Conservation (phyloP, 179 eudicot genomes). For the Gypsophila paniculata region DNA sequence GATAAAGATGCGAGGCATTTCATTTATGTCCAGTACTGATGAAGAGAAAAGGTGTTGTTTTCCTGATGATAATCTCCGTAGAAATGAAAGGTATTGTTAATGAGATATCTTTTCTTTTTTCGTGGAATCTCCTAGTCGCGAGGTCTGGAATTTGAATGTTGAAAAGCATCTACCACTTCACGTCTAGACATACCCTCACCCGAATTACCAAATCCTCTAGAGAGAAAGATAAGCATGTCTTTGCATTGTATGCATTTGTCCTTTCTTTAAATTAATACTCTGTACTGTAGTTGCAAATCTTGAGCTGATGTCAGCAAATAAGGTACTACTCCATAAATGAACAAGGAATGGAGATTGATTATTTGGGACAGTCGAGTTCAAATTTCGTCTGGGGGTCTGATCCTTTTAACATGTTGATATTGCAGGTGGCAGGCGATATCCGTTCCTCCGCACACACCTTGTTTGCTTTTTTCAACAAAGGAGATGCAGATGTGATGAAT, state of each 20-base stretch:
- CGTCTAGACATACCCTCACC: background rate
- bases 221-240: background rate
- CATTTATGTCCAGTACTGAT: background rate
- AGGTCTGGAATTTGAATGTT: too few relatives aligned
- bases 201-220: background rate
- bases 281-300: too few relatives aligned
- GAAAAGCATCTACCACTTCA: too few relatives aligned
- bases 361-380: background rate
- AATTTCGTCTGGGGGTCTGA: background rate
- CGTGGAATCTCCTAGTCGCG: too few relatives aligned
- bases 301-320: background rate
- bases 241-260: background rate
- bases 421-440: background rate
- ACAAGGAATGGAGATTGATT: background rate
- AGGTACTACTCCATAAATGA: too few relatives aligned
- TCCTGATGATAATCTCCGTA: background rate
- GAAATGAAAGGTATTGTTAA: background rate
- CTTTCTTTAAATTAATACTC: too few relatives aligned
- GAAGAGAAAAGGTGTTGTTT: background rate
- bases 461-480: background rate
- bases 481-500: background rate
- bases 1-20: background rate
- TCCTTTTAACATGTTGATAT: background rate
- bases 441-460: background rate
- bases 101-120: background rate